These are phyloP conservation scores for Gracilaria gracilis DNA, from an alignment of 23 red algal genomes.

Conservation along the genomic window DNA sequence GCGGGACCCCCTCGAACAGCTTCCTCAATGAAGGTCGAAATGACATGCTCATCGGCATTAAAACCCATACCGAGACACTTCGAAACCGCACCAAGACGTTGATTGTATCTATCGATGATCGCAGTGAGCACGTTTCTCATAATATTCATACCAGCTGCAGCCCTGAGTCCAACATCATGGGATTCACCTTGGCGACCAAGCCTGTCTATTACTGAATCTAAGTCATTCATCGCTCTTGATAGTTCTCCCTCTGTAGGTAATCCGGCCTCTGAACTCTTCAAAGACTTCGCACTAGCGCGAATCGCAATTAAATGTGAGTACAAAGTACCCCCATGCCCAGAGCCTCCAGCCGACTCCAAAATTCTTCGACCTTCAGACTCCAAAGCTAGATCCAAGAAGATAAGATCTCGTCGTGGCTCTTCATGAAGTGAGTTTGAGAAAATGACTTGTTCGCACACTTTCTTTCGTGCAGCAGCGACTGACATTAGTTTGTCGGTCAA, in stretches of 20 bases:
- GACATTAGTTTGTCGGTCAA: constrained; percentile 67
- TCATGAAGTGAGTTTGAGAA: constrained; percentile 64
- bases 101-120: constrained; percentile 82
- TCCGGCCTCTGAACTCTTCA: constrained; percentile 67
- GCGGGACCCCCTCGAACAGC: constrained; percentile 80
- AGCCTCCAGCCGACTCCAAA: constrained; percentile 62
- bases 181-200: constrained; percentile 78
- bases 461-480: constrained; percentile 52
- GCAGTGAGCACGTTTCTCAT: constrained; percentile 68
- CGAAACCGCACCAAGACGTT: constrained; percentile 53
- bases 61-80: constrained; percentile 77
- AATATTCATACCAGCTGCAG: constrained; percentile 77
- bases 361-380: constrained; percentile 75
- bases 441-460: constrained; percentile 62
- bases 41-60: constrained; percentile 58
- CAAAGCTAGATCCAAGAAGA: constrained; percentile 88
- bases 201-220: constrained; percentile 62
- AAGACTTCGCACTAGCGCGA: constrained; percentile 41
- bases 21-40: constrained; percentile 88
- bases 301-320: constrained; percentile 74
- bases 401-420: constrained; percentile 67
- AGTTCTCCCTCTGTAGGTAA: constrained; percentile 68
- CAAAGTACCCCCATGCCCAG: constrained; percentile 75
- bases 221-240: constrained; percentile 65
- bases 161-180: constrained; percentile 85